Evolutionary conservation across 139 green algal species (phyloP), one percentile per base, ranked within the genome.

Genomic region (Tetratostichococcus sp.): DNA sequence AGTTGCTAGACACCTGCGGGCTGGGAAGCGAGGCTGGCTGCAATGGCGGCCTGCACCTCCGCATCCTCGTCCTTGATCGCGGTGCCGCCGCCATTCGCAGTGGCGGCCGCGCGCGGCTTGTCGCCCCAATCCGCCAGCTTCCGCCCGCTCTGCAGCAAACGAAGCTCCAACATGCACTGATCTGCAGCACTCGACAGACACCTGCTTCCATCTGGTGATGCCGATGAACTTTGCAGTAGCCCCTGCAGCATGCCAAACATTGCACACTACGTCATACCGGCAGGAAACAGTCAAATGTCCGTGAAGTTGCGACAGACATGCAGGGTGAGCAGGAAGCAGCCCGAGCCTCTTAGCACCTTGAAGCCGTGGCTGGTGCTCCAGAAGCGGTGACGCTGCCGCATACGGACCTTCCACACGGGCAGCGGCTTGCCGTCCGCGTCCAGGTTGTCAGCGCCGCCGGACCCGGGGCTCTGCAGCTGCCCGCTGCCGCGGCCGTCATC

Each of bases 361-460:
- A 97, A 97, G 33, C 93, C 93, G 30, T 94, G 87, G 31, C 77
- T 87, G 0, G 77, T 81, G 85, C 85, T 94, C 91, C 91, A 97
- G 77, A 91, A 93, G 65, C 86, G 84, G 73, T 97, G 93, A 2
- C 92, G 81, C 50, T 81, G 59, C 5, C 71, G 58, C 72, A 88
- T 89, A 0, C 91, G 77, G 62, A 94, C 80, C 28, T 87, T 77
- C 92, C 92, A 95, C 62, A 84, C 58, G 1, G 34, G 67, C 14
- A 73, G 80, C 39, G 33, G 74, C 65, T 73, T 72, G 73, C 14
- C 25, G 30, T 67, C 30, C 14, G 42, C 23, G 19, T 35, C 32
- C 1, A 43, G 70, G 4, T 22, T 1, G 30, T 65, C 62, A n/a
- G n/a, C n/a, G n/a, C n/a, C n/a, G n/a, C n/a, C n/a, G 0, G 39